These are phyloP conservation scores for Durusdinium trenchii DNA, from an alignment of 73 alveolate genomes.

Conservation along the genomic window DNA sequence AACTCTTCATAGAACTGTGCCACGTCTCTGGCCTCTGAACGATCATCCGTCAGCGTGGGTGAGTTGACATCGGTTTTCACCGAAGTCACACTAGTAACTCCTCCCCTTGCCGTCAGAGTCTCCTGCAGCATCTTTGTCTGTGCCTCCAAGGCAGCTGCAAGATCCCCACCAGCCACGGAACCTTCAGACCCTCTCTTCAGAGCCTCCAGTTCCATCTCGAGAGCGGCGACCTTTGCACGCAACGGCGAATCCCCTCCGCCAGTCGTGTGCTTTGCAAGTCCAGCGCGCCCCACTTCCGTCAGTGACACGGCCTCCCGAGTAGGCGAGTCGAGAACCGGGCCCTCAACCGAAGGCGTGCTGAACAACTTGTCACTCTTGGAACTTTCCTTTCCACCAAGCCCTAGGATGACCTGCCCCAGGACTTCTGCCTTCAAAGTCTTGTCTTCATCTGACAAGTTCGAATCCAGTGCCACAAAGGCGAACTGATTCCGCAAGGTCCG, in stretches of 20 bases:
- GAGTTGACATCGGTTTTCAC: conserved; percentile 31
- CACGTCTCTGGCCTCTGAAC: background rate
- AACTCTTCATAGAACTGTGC: background rate
- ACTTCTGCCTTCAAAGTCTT: background rate
- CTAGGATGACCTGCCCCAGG: background rate
- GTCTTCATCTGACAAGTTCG: background rate
- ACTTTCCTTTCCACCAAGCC: too few relatives aligned
- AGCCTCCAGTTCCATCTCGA: background rate
- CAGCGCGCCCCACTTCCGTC: background rate
- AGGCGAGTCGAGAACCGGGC: too few relatives aligned
- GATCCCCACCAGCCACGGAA: background rate
- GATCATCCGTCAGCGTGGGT: conserved; percentile 49
- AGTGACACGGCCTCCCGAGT: background rate
- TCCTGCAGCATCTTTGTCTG: background rate
- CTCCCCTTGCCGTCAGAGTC: background rate
- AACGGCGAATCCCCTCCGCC: background rate
- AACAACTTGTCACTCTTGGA: too few relatives aligned
- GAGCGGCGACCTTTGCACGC: background rate
- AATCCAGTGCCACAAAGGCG: background rate
- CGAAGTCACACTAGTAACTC: background rate
- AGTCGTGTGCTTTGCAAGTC: background rate
- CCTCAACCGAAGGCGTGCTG: too few relatives aligned
- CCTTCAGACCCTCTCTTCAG: conserved; percentile 9
- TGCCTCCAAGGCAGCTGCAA: background rate
- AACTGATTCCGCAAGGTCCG: background rate